Conservation (phyloP, 306 rosid species). For the Alnus glutinosa region DNA sequence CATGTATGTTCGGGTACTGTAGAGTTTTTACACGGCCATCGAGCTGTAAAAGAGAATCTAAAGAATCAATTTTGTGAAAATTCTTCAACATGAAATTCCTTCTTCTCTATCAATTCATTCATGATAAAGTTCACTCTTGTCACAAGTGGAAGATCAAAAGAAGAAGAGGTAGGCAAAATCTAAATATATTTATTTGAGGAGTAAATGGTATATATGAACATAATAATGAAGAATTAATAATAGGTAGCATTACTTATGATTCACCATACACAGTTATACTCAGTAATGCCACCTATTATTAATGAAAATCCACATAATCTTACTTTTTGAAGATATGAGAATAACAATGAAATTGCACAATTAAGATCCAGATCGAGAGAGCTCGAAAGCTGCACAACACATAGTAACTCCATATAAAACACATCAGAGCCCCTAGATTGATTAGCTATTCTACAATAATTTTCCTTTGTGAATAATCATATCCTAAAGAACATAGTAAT, state of each 20-base stretch:
- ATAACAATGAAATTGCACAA: neutral
- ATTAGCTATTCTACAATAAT: neutral
- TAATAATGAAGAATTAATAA: too few species aligned
- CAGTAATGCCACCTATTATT: too few species aligned
- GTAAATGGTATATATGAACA: too few species aligned
- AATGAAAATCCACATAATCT: too few species aligned
- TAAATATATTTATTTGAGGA: neutral
- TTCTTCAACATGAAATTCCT: neutral
- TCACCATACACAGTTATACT: neutral
- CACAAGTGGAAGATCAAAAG: neutral
- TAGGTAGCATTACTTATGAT: too few species aligned
- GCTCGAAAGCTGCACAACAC: neutral
- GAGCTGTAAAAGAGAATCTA: conserved; percentile 53
- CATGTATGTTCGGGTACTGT: conserved; percentile 77
- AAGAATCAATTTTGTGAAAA: conserved; percentile 18
- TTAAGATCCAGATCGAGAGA: neutral
- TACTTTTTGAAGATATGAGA: neutral
- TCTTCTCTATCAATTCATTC: neutral
- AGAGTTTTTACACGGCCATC: conserved; percentile 97
- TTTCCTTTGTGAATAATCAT: neutral
- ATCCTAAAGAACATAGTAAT: neutral
- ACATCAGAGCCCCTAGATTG: conserved; percentile 7
- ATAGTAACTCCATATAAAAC: neutral
- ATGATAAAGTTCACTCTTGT: neutral
- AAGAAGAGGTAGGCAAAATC: neutral